These are phyloP conservation scores for Boletus speciosus DNA, from an alignment of 768 basidiomycete genomes.

Conservation along the genomic window DNA sequence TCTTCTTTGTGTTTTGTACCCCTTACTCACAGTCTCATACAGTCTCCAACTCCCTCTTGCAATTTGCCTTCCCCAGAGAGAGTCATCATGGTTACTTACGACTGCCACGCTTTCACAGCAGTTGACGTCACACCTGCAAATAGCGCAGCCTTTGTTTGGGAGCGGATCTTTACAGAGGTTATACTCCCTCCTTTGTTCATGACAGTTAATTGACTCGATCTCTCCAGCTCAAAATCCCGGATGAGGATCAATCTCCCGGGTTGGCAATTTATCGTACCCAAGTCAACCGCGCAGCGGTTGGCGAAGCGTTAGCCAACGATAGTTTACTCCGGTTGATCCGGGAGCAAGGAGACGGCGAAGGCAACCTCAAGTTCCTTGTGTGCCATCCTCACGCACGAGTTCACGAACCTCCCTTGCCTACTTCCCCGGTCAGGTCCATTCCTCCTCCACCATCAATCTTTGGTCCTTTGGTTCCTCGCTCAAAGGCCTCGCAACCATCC, in stretches of 20 bases:
- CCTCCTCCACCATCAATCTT: conserved; percentile 45
- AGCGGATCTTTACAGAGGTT: conserved; percentile 79
- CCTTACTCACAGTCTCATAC: conserved; percentile 11
- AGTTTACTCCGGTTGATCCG: conserved; percentile 69
- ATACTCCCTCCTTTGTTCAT: conserved; percentile 11
- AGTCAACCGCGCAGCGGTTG: conserved; percentile 73
- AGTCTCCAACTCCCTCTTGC: conserved; percentile 31
- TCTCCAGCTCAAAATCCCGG: conserved; percentile 68
- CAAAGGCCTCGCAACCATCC: conserved; percentile 46
- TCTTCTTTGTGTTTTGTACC: conserved; percentile 1
- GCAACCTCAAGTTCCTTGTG: conserved; percentile 82
- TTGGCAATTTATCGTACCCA: conserved; percentile 86
- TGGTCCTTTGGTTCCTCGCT: conserved; percentile 49
- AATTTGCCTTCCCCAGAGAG: conserved; percentile 30
- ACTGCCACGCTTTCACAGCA: conserved; percentile 70
- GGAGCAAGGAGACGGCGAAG: conserved; percentile 69
- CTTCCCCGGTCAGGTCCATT: conserved; percentile 43
- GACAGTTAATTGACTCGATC: neutral
- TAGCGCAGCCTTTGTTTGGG: conserved; percentile 67
- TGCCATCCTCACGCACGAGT: conserved; percentile 60
- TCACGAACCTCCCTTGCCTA: conserved; percentile 46
- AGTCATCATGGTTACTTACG: conserved; percentile 66
- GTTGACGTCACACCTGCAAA: conserved; percentile 69
- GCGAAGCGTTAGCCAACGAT: conserved; percentile 70
- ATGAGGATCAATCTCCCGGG: conserved; percentile 69